Evolutionary conservation across 2,329 filamentous ascomycete genomes (phyloP).

Genomic region (Metarhizium album): DNA sequence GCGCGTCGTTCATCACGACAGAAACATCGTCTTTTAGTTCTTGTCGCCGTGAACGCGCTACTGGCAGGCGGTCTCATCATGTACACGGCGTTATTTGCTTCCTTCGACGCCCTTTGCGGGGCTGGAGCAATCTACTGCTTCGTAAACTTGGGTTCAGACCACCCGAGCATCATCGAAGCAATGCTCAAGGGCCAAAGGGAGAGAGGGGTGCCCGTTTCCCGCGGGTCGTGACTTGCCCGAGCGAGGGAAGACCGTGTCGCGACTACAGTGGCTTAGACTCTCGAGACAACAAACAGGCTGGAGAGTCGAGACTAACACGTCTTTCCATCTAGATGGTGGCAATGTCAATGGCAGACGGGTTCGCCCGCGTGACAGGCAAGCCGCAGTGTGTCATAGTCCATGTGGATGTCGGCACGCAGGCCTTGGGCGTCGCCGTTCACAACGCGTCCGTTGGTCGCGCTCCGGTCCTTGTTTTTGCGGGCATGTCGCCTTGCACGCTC

Average conservation of each 20-base stretch:
- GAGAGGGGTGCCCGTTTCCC: conserved; percentile 51
- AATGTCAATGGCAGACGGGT: conserved; percentile 75
- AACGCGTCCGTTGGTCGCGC: conserved; percentile 61
- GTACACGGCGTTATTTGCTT: conserved; percentile 71
- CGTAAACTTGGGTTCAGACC: conserved; percentile 56
- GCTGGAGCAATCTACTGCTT: conserved; percentile 48
- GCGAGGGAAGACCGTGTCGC: conserved; percentile 44
- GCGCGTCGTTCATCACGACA: too few species aligned
- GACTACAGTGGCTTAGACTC: too few species aligned
- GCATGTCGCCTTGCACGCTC: conserved; percentile 59
- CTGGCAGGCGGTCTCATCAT: conserved; percentile 19
- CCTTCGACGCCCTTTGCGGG: conserved; percentile 74
- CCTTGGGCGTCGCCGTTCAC: conserved; percentile 60
- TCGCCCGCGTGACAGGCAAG: conserved; percentile 55
- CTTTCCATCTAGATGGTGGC: conserved; percentile 62
- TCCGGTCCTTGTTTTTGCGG: conserved; percentile 65
- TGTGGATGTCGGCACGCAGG: conserved; percentile 65
- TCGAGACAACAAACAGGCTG: too few species aligned
- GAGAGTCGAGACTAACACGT: too few species aligned
- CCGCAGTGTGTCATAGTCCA: conserved; percentile 66
- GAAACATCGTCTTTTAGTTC: too few species aligned
- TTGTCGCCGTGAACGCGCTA: background rate
- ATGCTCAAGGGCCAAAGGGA: conserved; percentile 68
- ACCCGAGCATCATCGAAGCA: conserved; percentile 70
- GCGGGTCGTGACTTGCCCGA: conserved; percentile 67